phyloP scores from a whole-genome alignment of 2,329 filamentous ascomycete species.

The Colletotrichum musae region DNA sequence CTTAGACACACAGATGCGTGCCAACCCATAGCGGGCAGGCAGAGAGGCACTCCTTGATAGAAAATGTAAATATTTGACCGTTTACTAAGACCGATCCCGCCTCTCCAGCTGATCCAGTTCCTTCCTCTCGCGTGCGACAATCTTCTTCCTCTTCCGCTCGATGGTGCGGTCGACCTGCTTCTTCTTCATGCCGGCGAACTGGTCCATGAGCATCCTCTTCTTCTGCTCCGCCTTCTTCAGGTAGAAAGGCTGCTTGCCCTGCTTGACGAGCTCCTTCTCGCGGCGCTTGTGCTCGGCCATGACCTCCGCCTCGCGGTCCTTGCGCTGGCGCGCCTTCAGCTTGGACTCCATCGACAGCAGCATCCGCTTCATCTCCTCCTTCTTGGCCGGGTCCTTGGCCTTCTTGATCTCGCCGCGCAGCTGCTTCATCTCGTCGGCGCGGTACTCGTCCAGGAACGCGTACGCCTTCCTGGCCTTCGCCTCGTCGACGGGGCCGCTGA shows the following conservation, averaged over 20 bases:
- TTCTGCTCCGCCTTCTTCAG: conserved; percentile 94
- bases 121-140: conserved; percentile 87
- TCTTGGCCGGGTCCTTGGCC: conserved; percentile 74
- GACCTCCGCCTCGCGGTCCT: conserved; percentile 79
- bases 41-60: conserved; percentile 11
- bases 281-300: conserved; percentile 81
- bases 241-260: conserved; percentile 95
- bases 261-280: conserved; percentile 87
- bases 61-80: conserved; percentile 1
- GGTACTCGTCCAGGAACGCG: conserved; percentile 89
- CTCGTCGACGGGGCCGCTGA: conserved; percentile 67
- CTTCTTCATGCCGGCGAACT: conserved; percentile 87
- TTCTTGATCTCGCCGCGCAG: conserved; percentile 77
- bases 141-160: conserved; percentile 91
- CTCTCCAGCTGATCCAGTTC: conserved; percentile 66
- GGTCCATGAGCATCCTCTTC: conserved; percentile 84
- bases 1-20: conserved; percentile 14
- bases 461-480: conserved; percentile 80
- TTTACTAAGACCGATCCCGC: conserved; percentile 22
- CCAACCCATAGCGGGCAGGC: neutral
- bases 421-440: conserved; percentile 84
- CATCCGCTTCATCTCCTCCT: conserved; percentile 79
- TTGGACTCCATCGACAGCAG: conserved; percentile 85
- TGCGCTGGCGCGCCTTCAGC: conserved; percentile 78
- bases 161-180: conserved; percentile 88